Evolutionary conservation across 768 basidiomycete species (phyloP).

Genomic region (Fistulinella prunicolor): DNA sequence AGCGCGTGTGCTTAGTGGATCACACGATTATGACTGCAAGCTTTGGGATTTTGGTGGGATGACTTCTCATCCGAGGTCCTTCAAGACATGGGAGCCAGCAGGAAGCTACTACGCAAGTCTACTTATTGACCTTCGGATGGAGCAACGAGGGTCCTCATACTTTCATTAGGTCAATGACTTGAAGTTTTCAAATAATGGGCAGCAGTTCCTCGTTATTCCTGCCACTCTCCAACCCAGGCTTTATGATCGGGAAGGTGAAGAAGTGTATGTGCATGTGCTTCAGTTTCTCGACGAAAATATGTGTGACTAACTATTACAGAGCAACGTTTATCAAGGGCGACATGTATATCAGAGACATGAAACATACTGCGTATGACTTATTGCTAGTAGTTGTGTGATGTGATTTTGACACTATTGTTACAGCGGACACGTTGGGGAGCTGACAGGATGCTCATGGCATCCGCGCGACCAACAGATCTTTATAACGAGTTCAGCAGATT

Average conservation of each 20-base stretch:
- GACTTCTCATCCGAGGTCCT: slow-evolving; percentile 86
- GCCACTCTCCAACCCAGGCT: slow-evolving; percentile 87
- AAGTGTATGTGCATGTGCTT: slow-evolving; percentile 62
- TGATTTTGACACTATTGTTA: slow-evolving; percentile 3
- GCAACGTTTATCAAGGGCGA: slow-evolving; percentile 90
- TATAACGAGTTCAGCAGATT: slow-evolving; percentile 93
- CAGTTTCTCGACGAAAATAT: slow-evolving; percentile 20
- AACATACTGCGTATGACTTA: slow-evolving; percentile 84
- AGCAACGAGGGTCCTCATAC: neutral
- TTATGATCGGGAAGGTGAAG: slow-evolving; percentile 90
- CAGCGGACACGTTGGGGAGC: slow-evolving; percentile 92
- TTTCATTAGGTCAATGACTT: slow-evolving; percentile 76
- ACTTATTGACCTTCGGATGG: neutral
- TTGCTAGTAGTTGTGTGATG: slow-evolving; percentile 8
- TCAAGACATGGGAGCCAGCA: slow-evolving; percentile 94
- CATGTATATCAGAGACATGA: slow-evolving; percentile 98
- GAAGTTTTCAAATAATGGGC: slow-evolving; percentile 85
- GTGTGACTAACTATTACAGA: slow-evolving; percentile 56
- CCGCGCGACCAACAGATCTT: slow-evolving; percentile 82
- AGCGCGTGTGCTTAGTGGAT: slow-evolving; percentile 85
- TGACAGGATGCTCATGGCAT: slow-evolving; percentile 91
- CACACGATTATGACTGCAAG: slow-evolving; percentile 97
- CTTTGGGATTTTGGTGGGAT: slow-evolving; percentile 99
- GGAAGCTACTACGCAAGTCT: slow-evolving; percentile 81
- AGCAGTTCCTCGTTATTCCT: slow-evolving; percentile 81